A percentile compares a stretch with the other conserved stretches of the same genome.
Evolutionary conservation across 371 early-diverging fungal species (phyloP).

Genomic region (Haplosporangium sp.): DNA sequence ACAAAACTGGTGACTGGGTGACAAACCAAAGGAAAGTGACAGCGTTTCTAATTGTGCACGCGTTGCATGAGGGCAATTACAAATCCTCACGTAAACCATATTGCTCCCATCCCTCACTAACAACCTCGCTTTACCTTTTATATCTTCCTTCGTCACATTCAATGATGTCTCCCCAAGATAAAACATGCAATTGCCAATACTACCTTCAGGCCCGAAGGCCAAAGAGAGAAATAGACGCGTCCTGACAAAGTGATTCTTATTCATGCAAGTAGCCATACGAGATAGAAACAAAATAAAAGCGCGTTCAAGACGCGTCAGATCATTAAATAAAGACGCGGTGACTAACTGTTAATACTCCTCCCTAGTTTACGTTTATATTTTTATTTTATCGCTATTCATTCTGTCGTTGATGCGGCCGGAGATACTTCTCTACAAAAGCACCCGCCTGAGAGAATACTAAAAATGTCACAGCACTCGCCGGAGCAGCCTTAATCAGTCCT

Average conservation of each 20-base stretch:
- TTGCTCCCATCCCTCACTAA: background rate
- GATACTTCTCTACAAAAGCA: constrained; percentile 30
- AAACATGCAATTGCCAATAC: too few species aligned
- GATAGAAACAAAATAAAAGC: background rate
- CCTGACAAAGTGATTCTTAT: background rate
- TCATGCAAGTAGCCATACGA: background rate
- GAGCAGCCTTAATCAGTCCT: constrained; percentile 88
- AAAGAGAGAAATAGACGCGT: background rate
- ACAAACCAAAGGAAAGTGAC: background rate
- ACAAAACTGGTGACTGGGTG: constrained; percentile 6
- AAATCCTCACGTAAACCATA: background rate
- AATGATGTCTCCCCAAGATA: too few species aligned
- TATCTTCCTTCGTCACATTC: background rate
- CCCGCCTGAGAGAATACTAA: constrained; percentile 68
- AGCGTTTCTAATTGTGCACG: constrained; percentile 8
- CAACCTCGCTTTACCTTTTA: background rate
- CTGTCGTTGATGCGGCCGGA: constrained; percentile 10
- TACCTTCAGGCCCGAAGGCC: too few species aligned
- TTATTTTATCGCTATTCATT: background rate
- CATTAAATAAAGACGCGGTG: background rate
- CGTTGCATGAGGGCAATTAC: background rate
- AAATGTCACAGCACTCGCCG: constrained; percentile 89
- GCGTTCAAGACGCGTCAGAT: constrained; percentile 4
- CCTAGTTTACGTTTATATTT: too few species aligned
- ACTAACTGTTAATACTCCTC: too few species aligned